Conservation (phyloP, 441 rosid genomes). For the Croton laevigatus region DNA sequence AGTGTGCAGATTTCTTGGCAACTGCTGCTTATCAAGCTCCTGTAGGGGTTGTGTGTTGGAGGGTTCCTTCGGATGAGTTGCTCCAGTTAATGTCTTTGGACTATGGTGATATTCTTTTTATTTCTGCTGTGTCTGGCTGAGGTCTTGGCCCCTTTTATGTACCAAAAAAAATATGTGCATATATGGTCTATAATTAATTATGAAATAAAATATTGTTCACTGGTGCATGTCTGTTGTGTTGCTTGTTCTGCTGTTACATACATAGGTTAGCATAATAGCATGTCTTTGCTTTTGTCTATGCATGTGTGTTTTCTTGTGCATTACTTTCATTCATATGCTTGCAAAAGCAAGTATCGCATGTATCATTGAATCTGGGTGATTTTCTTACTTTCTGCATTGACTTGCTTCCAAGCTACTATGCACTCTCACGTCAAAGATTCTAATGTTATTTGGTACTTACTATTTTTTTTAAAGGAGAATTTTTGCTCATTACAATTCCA, state of each 20-base stretch:
- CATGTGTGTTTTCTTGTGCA: conserved; percentile 2
- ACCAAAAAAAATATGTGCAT: no score
- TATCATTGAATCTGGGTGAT: neutral
- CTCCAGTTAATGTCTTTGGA: no score
- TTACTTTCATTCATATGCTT: neutral
- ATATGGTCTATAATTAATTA: neutral
- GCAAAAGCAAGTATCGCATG: conserved; percentile 6
- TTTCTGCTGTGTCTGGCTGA: no score
- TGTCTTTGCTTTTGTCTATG: conserved; percentile 2
- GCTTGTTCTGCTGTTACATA: neutral
- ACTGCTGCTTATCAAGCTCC: no score
- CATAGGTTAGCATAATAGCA: neutral
- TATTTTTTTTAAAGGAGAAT: conserved; percentile 26
- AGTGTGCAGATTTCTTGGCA: no score
- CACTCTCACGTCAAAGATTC: conserved; percentile 14
- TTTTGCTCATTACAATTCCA: no score
- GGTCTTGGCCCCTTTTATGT: no score
- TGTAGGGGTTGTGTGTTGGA: no score
- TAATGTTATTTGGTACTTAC: conserved; percentile 10
- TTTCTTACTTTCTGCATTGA: conserved; percentile 15
- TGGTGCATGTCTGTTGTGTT: neutral
- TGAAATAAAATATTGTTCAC: neutral
- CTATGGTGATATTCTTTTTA: no score
- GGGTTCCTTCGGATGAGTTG: no score
- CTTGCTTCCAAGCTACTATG: conserved; percentile 1